Base-by-base conservation (phyloP, 2,329 filamentous ascomycete genomes). In the Diaporthe australafricana region DNA sequence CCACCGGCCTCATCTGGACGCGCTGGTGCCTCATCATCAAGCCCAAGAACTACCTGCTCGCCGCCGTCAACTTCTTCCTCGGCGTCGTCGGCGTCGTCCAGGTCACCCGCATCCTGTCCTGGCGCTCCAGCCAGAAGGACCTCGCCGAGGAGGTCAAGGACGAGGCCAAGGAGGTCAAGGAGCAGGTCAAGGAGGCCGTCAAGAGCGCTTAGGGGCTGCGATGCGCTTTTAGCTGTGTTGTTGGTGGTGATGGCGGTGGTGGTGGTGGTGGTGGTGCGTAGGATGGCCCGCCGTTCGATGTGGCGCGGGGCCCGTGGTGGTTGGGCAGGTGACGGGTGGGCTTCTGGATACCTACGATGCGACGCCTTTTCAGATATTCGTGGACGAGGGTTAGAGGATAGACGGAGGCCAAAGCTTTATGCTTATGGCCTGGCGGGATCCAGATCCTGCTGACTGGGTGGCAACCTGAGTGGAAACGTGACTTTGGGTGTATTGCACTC, bases 1-100 rank as follows among this genome's bases (percentile, higher is more conserved):
- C 91, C 78, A 99, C 96, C 12, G 96, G 96, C 76, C 84, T 93
- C 76, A 99, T 99, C 88, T 99, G 96, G 96, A 99, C 96, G 56
- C 91, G 96, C 77, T 99, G 96, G 96, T 99, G 96, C 88, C 88
- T 98, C 81, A 93, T 99, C 83, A 99, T 99, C 85, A 95, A 91
- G 84, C 96, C 96, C 71, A 91, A 91, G 84, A 99, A 99, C 88
- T 86, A 95, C 79, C 92, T 98, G 92, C 91, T 99, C 72, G 96
- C 96, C 74, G 91, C 95, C 70, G 96, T 98, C 81, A 99, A 99
- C 90, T 98, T 98, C 90, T 97, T 98, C 89, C 93, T 99, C 78
- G 96, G 93, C 78, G 85, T 92, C 76, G 95, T 98, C 75, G 96
- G 96, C 78, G 85, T 94, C 72, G 88, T 94, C 76, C 96, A 99